These are phyloP conservation scores for Coniophora puteana DNA, from an alignment of 1,284 basidiomycete genomes.

Conservation along the genomic window DNA sequence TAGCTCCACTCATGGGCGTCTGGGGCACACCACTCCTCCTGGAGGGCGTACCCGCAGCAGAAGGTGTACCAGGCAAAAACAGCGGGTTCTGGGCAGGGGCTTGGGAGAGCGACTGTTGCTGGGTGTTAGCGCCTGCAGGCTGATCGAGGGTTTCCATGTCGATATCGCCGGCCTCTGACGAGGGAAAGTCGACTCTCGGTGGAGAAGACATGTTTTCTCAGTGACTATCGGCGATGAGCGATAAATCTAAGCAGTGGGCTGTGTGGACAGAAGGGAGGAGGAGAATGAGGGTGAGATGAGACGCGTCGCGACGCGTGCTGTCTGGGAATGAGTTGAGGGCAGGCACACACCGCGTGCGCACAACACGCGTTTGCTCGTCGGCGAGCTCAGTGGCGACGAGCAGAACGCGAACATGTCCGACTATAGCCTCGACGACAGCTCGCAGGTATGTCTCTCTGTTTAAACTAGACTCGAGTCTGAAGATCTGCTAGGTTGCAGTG, in stretches of 20 bases:
- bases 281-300: no score
- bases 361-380: no score
- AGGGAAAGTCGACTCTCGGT: conserved; percentile 62
- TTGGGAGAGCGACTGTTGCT: conserved; percentile 41
- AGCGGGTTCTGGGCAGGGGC: conserved; percentile 46
- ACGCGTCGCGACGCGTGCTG: conserved; percentile 49
- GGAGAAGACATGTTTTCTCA: conserved; percentile 64
- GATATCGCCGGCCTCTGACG: conserved; percentile 54
- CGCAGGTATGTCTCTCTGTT: conserved; percentile 19
- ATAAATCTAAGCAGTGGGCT: neutral
- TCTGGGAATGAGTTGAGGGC: no score
- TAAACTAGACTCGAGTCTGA: neutral
- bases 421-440: conserved; percentile 19
- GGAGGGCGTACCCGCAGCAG: conserved; percentile 48
- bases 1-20: conserved; percentile 42
- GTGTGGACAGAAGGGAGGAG: conserved; percentile 5
- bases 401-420: conserved; percentile 20
- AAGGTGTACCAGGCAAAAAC: conserved; percentile 61
- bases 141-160: conserved; percentile 53
- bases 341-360: neutral
- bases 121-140: conserved; percentile 19
- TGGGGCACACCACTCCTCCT: conserved; percentile 38
- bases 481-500: conserved; percentile 25
- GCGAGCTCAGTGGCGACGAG: neutral
- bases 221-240: neutral